phyloP scores from a whole-genome alignment of 2,329 filamentous ascomycete genomes.

The Penicillium fuscoglaucum region DNA sequence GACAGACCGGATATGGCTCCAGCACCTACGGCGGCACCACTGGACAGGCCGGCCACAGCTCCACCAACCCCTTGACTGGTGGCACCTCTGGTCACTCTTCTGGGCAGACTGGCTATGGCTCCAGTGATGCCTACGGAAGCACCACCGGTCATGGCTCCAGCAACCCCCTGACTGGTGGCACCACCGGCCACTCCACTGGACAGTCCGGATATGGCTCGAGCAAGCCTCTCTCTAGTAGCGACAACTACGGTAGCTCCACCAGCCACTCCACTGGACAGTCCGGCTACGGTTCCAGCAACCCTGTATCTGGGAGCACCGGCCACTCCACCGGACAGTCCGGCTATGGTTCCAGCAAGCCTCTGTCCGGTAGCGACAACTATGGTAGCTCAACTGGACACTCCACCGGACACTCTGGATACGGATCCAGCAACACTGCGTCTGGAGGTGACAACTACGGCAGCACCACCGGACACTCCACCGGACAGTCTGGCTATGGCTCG shows the following conservation, averaged over 20 bases:
- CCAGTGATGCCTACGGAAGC: background rate
- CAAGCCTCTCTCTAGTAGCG: conserved; percentile 5
- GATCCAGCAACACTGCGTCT: background rate
- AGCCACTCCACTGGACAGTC: background rate
- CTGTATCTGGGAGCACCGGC: background rate
- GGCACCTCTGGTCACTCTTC: background rate
- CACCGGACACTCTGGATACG: background rate
- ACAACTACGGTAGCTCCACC: background rate
- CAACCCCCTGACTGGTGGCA: background rate
- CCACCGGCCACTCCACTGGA: background rate
- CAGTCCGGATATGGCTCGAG: background rate
- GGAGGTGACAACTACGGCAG: background rate
- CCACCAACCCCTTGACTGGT: background rate
- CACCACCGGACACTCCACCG: background rate
- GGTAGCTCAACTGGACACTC: background rate
- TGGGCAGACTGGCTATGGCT: background rate
- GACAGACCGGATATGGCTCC: background rate
- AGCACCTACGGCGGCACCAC: background rate
- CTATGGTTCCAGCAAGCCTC: background rate
- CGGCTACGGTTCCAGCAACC: background rate
- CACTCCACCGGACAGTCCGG: background rate
- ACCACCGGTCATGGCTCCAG: background rate
- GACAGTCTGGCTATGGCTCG: background rate
- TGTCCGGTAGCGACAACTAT: background rate
- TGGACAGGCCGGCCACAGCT: background rate